Evolutionary conservation across 257 asterid species (phyloP), one percentile per base, ranked within the genome.

Genomic region (Paraleonurus japonicus): DNA sequence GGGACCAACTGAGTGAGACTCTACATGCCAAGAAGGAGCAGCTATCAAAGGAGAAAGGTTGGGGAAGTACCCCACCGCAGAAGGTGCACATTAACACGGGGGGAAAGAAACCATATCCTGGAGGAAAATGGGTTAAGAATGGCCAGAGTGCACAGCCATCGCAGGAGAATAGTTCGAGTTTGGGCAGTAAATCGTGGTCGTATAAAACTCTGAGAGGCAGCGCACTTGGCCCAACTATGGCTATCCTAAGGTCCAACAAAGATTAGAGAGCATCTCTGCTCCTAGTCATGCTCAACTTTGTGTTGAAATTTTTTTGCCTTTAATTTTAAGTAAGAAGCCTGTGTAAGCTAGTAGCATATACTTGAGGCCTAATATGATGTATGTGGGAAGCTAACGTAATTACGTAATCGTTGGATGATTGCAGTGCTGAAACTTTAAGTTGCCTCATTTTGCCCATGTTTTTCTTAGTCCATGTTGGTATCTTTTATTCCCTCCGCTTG

Each of bases 1-100:
- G 99, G 99, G 98, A 95, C 16, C 84, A 86, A 73, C 50, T 92
- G 75, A 87, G 79, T 26, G 89, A 81, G 54, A 82, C 87, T 59
- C 78, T 88, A 2, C 81, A 69, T 68, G 86, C 92, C 67, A 88
- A 81, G 81, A 88, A 92, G 86, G 89, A 79, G 28, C 80, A 86
- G 75, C 78, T 85, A 50, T 72, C 88, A 0, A 76, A 76, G 72
- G 73, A 70, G 53, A 82, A 77, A 15, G 76, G 79, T 62, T 85
- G 87, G 87, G 71, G 78, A 79, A 73, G 50, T 69, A 65, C 75
- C 39, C 59, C 59, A 1, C 81, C 88, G 23, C 77, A 76, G 69
- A 81, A 79, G 79, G 71, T 73, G 33, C 81, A 63, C 67, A 70
- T 41, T 22, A 61, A 15, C 70, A 20, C 81, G 68, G 66, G 75